Evolutionary conservation across 2,329 filamentous ascomycete genomes (phyloP), one percentile per base, ranked within the genome.

Genomic region (Thelonectria olida): DNA sequence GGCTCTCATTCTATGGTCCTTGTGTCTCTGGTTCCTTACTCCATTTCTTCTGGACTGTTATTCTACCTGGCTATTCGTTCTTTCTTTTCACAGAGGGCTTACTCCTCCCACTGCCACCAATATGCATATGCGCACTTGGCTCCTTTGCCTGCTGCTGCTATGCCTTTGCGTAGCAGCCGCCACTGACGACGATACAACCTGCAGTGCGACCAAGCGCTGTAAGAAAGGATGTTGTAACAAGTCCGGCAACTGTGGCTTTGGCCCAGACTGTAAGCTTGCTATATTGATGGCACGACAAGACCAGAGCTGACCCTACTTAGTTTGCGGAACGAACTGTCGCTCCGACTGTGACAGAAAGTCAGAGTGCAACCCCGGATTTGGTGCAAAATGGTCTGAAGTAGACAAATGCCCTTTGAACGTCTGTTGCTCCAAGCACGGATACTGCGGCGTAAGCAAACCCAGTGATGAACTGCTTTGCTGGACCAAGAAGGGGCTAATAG

Each of bases 341-440:
- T 48, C 42, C 3, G 44, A 62, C 51, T 64, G 54, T 45, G 28
- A 55, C 19, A 22, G 51, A 19, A 61, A 58, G 28, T 49, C 51
- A 15, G 54, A 64, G 36, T 64, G 58, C n/a, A 44, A 62, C 25
- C 54, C 58, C 0, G 54, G 48, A 3, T 64, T 64, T 25, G 39
- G 50, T 15, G 6, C 2, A 1, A 27, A 23, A 28, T 62, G 27
- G 31, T 36, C 58, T 10, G 19, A 38, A 10, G 23, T 3, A 1
- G 23, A 45, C 2, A 55, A 54, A 5, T 64, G 58, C 19, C 62
- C 62, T 42, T 42, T 64, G 4, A 64, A 65, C 38, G 42, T 61
- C 27, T 63, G 50, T 20, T 63, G 56, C 45, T 58, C 49, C 1
- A 61, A 65, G 20, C 27, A 63, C 15, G 60, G 63, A 28, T 65